Percentiles rank a stretch among this genome's conserved stretches.
Evolutionary conservation across 169 alveolate genomes (phyloP).

Genomic region (Eimeria sp.): DNA sequence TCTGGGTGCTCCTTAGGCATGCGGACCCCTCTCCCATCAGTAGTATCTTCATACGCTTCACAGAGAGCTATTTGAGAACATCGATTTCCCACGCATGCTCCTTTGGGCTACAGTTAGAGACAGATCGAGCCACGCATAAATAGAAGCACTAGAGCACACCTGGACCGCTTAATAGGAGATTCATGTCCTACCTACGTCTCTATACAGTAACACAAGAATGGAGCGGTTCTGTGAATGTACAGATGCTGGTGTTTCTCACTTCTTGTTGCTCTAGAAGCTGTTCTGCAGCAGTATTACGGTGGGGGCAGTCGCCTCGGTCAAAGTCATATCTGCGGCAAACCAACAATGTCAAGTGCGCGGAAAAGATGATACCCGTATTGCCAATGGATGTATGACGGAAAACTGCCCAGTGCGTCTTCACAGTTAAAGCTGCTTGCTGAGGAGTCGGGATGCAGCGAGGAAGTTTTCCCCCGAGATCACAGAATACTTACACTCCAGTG

Average conservation of each 20-base stretch:
- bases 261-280: slow-evolving; percentile 72
- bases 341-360: background rate
- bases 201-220: too few relatives aligned
- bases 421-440: background rate
- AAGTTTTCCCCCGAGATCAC: background rate
- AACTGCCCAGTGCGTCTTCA: too few relatives aligned
- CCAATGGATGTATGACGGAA: background rate
- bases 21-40: slow-evolving; percentile 24
- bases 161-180: background rate
- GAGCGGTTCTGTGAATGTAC: background rate
- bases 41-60: slow-evolving; percentile 38
- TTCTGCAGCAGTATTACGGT: slow-evolving; percentile 52
- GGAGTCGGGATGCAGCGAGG: background rate
- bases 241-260: slow-evolving; percentile 7
- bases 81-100: slow-evolving; percentile 77
- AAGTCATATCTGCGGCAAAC: slow-evolving; percentile 24
- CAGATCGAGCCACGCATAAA: background rate
- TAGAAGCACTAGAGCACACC: background rate
- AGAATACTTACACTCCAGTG: background rate
- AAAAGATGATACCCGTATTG: background rate
- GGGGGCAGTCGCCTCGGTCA: slow-evolving; percentile 81
- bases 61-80: slow-evolving; percentile 72
- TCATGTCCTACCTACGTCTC: background rate
- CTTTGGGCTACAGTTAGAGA: slow-evolving; percentile 58
- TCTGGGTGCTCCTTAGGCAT: background rate